Evolutionary conservation across 495 filamentous ascomycete genomes (phyloP).

Genomic region (Immersiella caudata): DNA sequence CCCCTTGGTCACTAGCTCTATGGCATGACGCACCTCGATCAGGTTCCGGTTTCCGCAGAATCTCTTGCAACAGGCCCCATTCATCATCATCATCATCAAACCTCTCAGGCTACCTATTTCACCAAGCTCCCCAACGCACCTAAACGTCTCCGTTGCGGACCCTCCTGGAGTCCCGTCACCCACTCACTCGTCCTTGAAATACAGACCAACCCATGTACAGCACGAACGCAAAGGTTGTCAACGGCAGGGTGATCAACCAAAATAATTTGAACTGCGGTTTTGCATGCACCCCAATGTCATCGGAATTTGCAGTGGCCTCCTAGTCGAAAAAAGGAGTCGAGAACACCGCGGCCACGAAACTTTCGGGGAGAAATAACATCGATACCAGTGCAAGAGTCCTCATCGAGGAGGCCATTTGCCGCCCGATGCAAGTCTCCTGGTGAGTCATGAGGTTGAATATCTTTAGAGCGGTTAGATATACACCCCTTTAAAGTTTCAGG

Average conservation of each 20-base stretch:
- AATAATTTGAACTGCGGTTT: slow-evolving; percentile 2
- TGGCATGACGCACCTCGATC: no score
- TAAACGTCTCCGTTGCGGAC: no score
- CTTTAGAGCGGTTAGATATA: no score
- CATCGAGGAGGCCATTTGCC: neutral
- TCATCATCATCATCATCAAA: no score
- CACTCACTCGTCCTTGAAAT: neutral
- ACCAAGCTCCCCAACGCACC: no score
- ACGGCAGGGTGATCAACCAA: slow-evolving; percentile 1
- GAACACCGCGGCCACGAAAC: neutral
- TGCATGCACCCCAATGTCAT: neutral
- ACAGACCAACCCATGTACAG: neutral
- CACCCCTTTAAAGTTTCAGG: no score
- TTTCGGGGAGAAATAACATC: neutral
- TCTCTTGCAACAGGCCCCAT: no score
- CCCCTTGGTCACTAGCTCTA: no score
- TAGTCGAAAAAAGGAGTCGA: neutral
- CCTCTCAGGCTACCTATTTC: no score
- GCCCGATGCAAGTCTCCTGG: neutral
- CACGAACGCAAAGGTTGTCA: neutral
- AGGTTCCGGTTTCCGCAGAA: no score
- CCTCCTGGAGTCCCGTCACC: no score
- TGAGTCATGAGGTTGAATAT: slow-evolving; percentile 1
- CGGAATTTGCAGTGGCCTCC: neutral
- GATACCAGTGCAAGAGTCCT: neutral